Base-by-base conservation (phyloP, 1,284 basidiomycete genomes). In the Puccinia brachypodii region DNA sequence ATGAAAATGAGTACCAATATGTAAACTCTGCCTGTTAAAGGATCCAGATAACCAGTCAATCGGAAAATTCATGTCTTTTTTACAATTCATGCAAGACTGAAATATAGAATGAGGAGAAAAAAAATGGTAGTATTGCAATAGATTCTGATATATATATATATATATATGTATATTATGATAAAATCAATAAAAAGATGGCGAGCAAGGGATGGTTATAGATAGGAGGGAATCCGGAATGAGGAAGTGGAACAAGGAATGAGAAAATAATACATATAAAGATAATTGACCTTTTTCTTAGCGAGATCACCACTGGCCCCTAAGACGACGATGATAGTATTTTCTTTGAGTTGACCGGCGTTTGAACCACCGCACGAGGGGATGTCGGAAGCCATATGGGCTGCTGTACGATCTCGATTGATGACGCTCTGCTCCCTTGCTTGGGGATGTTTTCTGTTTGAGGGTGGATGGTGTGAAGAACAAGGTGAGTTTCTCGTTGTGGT, bases 231-330 rank as follows among this genome's bases (percentile, higher is more conserved):
- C 40, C 72, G 28, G 42, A 64, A 64, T 81, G 74, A 71, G 69
- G 78, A 31, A 83, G 14, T 71, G n/a, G 2, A 44, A 22, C 38
- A 31, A 42, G 77, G 44, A 50, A 44, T n/a, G 73, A 69, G 62
- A 31, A 64, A 82, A 79, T 47, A 16, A 36, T 33, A 4, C 33
- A 64, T 47, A 75, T 33, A 25, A 40, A 36, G 9, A 31, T 82
- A 73, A 44, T 88, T 73, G 74, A 93, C 95, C 91, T 99, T 99
- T 90, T 99, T 99, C 92, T 98, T 98, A 83, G 96, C 97, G 74
- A 99, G 90, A 89, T 99, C 96, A 76, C 96, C 96, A 82, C 94
- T 97, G 31, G 96, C 96, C 83, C 97, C 97, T 83, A 97, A 91
- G 81, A 99, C 96, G 47, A 74, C 58, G 58, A 81, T 81, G 38